These are phyloP conservation scores for Coriolopsis trogii DNA, from an alignment of 1,284 basidiomycete species.

Conservation along the genomic window DNA sequence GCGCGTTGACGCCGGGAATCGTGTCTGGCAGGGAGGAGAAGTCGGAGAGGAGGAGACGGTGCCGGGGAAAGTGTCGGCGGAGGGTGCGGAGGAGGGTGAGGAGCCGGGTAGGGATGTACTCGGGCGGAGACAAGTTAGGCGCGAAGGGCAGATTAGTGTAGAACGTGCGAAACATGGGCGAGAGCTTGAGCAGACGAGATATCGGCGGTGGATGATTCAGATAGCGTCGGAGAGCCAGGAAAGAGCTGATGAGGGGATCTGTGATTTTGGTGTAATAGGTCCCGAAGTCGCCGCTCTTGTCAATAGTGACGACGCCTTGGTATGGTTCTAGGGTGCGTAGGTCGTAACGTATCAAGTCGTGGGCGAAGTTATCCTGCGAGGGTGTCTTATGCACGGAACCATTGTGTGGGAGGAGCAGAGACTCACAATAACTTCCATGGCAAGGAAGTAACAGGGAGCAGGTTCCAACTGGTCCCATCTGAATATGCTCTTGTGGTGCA, in stretches of 20 bases:
- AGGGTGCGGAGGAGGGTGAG: conserved; percentile 84
- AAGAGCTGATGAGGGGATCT: conserved; percentile 83
- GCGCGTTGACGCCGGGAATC: conserved; percentile 84
- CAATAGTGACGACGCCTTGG: conserved; percentile 85
- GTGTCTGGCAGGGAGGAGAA: conserved; percentile 90
- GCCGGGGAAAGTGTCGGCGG: conserved; percentile 86
- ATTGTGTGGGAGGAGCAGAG: not conserved
- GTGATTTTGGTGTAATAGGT: conserved; percentile 84
- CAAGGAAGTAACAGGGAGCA: conserved; percentile 91
- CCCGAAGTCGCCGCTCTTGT: conserved; percentile 84
- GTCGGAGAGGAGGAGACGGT: conserved; percentile 91
- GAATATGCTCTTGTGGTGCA: conserved; percentile 87
- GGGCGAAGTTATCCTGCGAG: conserved; percentile 91
- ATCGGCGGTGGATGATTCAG: conserved; percentile 60
- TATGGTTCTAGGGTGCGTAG: conserved; percentile 77
- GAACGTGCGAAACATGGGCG: conserved; percentile 57
- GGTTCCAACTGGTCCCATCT: conserved; percentile 80
- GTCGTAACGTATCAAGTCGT: conserved; percentile 94
- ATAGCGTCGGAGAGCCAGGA: conserved; percentile 64
- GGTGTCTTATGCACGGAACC: not conserved
- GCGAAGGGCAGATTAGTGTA: conserved; percentile 82
- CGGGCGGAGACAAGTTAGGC: conserved; percentile 88
- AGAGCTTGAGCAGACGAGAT: conserved; percentile 59
- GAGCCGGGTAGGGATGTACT: conserved; percentile 94
- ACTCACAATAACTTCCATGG: conserved; percentile 93